These are phyloP conservation scores for Cystobasidium slooffiae DNA, from an alignment of 1,284 basidiomycete species.

Conservation along the genomic window DNA sequence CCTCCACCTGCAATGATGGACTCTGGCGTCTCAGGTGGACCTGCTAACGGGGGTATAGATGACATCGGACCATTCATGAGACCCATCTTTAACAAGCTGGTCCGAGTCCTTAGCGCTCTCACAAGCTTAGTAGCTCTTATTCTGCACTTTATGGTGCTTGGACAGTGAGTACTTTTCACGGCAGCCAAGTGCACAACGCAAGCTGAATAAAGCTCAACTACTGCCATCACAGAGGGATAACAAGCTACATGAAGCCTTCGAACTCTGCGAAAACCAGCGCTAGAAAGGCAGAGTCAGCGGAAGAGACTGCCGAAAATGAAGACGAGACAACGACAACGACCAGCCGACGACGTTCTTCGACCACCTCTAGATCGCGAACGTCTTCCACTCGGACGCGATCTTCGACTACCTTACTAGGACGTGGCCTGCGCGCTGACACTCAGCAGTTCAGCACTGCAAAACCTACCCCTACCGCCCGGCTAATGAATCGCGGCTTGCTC, in stretches of 20 bases:
- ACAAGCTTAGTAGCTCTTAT: conserved; percentile 28
- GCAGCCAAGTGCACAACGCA: not conserved
- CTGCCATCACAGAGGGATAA: not conserved
- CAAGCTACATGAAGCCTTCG: not conserved
- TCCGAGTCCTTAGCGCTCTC: conserved; percentile 1
- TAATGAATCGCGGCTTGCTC: not conserved
- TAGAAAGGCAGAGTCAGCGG: not conserved
- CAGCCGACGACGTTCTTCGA: conserved; percentile 1
- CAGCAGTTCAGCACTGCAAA: not conserved
- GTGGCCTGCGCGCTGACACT: conserved; percentile 4
- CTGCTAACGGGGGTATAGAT: not conserved
- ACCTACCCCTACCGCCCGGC: not conserved
- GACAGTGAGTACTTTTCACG: conserved; percentile 19
- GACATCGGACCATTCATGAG: conserved; percentile 20
- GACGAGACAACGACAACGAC: not conserved
- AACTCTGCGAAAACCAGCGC: not conserved
- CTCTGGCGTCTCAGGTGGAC: not conserved
- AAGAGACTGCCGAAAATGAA: not conserved
- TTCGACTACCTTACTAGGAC: conserved; percentile 14
- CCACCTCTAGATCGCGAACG: not conserved
- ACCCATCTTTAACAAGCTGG: conserved; percentile 15
- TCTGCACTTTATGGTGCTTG: conserved; percentile 18
- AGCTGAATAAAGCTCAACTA: too few relatives aligned
- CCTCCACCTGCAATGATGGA: not conserved
- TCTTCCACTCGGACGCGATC: not conserved